Percentiles rank a stretch among this genome's conserved stretches.
Conservation (phyloP, 345 rosid species). For the Erodium maritimum region DNA sequence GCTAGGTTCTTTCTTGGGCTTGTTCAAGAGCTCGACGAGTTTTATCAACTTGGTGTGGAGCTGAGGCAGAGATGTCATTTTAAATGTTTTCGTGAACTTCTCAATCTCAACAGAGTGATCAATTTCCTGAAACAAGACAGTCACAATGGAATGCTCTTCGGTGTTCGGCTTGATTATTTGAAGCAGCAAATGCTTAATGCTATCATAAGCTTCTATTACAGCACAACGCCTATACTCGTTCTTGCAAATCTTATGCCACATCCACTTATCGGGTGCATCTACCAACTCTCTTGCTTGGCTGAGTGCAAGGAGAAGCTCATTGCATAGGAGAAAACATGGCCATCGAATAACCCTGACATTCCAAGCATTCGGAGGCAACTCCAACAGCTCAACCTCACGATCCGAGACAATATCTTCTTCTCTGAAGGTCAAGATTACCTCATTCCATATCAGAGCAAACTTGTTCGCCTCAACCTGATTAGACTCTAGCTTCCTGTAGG, state of each 20-base stretch:
- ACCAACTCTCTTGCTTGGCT: slow-evolving; percentile 76
- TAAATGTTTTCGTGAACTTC: slow-evolving; percentile 68
- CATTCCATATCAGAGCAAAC: slow-evolving; percentile 88
- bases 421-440: slow-evolving; percentile 61
- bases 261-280: slow-evolving; percentile 86
- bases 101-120: slow-evolving; percentile 50
- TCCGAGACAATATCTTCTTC: slow-evolving; percentile 90
- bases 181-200: slow-evolving; percentile 55
- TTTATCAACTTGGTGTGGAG: slow-evolving; percentile 51
- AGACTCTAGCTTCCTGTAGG: slow-evolving; percentile 77
- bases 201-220: slow-evolving; percentile 80
- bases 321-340: slow-evolving; percentile 87
- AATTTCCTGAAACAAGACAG: slow-evolving; percentile 60
- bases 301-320: slow-evolving; percentile 80
- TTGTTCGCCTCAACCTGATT: slow-evolving; percentile 73
- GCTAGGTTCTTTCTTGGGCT: slow-evolving; percentile 35
- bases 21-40: slow-evolving; percentile 42
- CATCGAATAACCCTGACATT: slow-evolving; percentile 71
- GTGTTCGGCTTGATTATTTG: slow-evolving; percentile 45
- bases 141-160: slow-evolving; percentile 69
- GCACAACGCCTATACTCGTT: slow-evolving; percentile 82
- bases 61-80: slow-evolving; percentile 50
- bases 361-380: slow-evolving; percentile 76
- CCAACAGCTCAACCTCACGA: slow-evolving; percentile 69
- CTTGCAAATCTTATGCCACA: slow-evolving; percentile 81